These are phyloP conservation scores for Cladosporium sp. DNA, from an alignment of 2,329 filamentous ascomycete species.

Conservation along the genomic window DNA sequence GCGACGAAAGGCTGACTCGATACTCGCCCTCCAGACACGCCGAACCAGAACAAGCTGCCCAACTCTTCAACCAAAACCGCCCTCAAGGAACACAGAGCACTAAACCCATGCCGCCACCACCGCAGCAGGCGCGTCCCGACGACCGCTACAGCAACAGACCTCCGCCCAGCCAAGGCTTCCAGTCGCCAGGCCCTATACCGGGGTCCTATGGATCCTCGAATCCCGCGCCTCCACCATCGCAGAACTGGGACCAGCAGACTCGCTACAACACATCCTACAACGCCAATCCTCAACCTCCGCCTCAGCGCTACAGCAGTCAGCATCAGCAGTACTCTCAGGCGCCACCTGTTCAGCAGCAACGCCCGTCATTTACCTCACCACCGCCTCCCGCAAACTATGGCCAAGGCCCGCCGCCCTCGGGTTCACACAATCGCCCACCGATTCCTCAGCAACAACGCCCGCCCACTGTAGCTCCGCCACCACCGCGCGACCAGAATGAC, in stretches of 20 bases:
- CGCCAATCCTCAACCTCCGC: constrained; percentile 22
- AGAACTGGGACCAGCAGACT: constrained; percentile 12
- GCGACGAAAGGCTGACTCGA: constrained; percentile 19
- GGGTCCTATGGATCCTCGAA: constrained; percentile 36
- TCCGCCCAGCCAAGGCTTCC: constrained; percentile 27
- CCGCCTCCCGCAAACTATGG: constrained; percentile 50
- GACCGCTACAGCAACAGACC: constrained; percentile 26
- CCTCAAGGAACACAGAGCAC: constrained; percentile 33
- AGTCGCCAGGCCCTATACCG: constrained; percentile 29
- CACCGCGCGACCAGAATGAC: constrained; percentile 55
- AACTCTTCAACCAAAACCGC: constrained; percentile 32
- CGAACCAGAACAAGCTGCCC: constrained; percentile 61
- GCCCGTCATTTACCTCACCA: constrained; percentile 36
- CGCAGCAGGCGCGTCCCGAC: constrained; percentile 35
- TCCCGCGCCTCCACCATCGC: constrained; percentile 22
- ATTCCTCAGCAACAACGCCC: constrained; percentile 43
- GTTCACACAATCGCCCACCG: constrained; percentile 60
- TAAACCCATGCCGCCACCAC: constrained; percentile 37
- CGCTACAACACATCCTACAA: constrained; percentile 26
- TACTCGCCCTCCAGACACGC: constrained; percentile 54
- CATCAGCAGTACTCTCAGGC: constrained; percentile 32
- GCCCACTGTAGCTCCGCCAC: constrained; percentile 46
- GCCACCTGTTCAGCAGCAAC: constrained; percentile 23
- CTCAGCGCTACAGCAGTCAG: constrained; percentile 39
- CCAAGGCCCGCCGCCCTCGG: constrained; percentile 50